phyloP scores from a whole-genome alignment of 1,284 basidiomycete species.

The Pascua sp. region DNA sequence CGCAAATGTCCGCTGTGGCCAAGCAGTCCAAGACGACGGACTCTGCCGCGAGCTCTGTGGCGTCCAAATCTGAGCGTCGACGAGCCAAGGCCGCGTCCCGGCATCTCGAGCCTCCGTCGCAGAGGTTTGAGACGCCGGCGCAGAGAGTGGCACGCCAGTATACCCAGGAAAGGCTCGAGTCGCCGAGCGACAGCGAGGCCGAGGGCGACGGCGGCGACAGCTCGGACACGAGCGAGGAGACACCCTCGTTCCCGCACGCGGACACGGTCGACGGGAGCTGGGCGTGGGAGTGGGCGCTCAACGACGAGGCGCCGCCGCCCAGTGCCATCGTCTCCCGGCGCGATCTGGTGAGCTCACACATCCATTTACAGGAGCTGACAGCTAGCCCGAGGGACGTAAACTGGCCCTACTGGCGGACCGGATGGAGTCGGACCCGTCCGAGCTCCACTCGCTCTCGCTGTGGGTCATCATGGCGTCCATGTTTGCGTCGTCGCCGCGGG shows the following conservation, averaged over 20 bases:
- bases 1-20: too few species aligned
- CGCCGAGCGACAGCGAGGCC: background rate
- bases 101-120: too few species aligned
- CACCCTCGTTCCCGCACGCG: too few species aligned
- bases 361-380: background rate
- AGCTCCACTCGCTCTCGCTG: conserved; percentile 11
- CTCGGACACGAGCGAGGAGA: too few species aligned
- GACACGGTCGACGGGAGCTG: conserved; percentile 16
- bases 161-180: too few species aligned
- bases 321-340: conserved; percentile 45
- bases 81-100: too few species aligned
- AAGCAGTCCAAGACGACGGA: too few species aligned
- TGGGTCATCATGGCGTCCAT: conserved; percentile 11
- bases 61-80: too few species aligned
- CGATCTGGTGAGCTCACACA: conserved; percentile 41
- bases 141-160: too few species aligned
- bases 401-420: conserved; percentile 46
- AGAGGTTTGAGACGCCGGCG: too few species aligned
- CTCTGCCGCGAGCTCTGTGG: too few species aligned
- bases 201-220: background rate
- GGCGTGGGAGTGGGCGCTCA: conserved; percentile 46
- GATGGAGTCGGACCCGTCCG: conserved; percentile 30
- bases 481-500: background rate
- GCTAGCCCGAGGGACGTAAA: conserved; percentile 38
- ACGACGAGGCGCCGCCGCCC: conserved; percentile 49